Evolutionary conservation across 2,329 filamentous ascomycete species (phyloP), one percentile per base, ranked within the genome.

Genomic region (Torrubiella hemipterigena): DNA sequence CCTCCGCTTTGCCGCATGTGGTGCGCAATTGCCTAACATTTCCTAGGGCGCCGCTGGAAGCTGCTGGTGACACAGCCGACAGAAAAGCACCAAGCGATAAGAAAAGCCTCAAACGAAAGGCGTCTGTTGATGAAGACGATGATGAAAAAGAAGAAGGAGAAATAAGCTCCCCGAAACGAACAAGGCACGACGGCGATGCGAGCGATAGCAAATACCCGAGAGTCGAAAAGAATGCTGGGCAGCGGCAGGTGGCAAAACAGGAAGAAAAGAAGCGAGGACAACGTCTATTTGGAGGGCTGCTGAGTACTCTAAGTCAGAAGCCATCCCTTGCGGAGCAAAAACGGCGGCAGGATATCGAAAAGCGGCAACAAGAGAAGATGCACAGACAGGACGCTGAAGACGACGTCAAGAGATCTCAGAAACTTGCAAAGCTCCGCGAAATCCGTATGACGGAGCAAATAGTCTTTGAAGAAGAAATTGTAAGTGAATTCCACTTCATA

Each of bases 231-330:
- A 24, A 24, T 11, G 14, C 9, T 19, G 29, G 11, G 11, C 34
- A 27, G 3, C 21, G 26, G 4, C 18, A 27, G 11, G 18, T 41
- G 7, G 50, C 48, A 23, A 47, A 45, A 6, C 53, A 76, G 35
- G 81, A 93, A 46, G 89, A 96, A 51, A 84, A 78, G 54, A 85
- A 82, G 51, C 79, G 89, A 22, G 82, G 83, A 15, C 80, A 82
- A 54, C 73, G 89, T 32, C 65, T 96, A 38, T 95, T 95, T 50
- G 87, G 89, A 38, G 82, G 79, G 21, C 59, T 93, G 34, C 63
- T 91, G 37, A 82, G 69, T 51, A 84, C 81, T 22, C 67, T 93
- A 37, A 85, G 79, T 54, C 81, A 89, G 57, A 77, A 70, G 45
- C 69, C 68, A 49, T 70, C 64, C 42, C 65, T 50, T 60, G 66